A percentile compares a stretch with the other conserved stretches of the same genome.
Conservation (phyloP, 208 protist genomes). For the Strigomonas galati region DNA sequence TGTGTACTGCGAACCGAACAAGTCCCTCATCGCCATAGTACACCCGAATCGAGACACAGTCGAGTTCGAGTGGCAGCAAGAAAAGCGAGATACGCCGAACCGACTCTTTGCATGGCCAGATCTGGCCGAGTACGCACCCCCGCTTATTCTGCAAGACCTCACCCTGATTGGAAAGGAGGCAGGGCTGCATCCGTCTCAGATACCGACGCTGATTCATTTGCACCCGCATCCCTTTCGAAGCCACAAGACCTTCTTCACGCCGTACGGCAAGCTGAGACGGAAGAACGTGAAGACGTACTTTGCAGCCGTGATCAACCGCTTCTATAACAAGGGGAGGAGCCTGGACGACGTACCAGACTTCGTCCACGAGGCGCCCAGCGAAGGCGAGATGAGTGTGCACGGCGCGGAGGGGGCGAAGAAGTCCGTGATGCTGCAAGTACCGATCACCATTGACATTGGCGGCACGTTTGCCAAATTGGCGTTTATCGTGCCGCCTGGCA, state of each 20-base stretch:
- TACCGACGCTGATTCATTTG: conserved; percentile 70
- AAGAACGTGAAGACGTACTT: conserved; percentile 69
- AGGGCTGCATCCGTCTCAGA: conserved; percentile 58
- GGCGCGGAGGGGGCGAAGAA: background rate
- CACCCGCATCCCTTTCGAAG: conserved; percentile 85
- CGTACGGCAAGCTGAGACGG: conserved; percentile 65
- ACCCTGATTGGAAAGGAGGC: conserved; percentile 40
- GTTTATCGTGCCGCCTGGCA: conserved; percentile 68
- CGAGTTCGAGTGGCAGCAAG: conserved; percentile 78
- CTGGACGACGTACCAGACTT: conserved; percentile 8
- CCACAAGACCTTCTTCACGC: conserved; percentile 73
- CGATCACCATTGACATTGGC: conserved; percentile 85
- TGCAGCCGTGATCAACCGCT: conserved; percentile 45
- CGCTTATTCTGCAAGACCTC: conserved; percentile 67
- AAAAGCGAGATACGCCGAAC: conserved; percentile 15
- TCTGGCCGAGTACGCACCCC: conserved; percentile 50
- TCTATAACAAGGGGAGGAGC: conserved; percentile 35
- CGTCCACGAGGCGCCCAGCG: conserved; percentile 22
- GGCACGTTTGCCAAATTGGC: conserved; percentile 90
- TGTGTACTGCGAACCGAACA: conserved; percentile 61
- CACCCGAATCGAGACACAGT: conserved; percentile 80
- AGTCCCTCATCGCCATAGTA: conserved; percentile 81
- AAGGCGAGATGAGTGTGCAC: conserved; percentile 18
- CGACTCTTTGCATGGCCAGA: conserved; percentile 57
- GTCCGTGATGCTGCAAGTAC: conserved; percentile 44